Conservation (phyloP, 2,329 filamentous ascomycete genomes). For the Fusarium oligoseptatum region DNA sequence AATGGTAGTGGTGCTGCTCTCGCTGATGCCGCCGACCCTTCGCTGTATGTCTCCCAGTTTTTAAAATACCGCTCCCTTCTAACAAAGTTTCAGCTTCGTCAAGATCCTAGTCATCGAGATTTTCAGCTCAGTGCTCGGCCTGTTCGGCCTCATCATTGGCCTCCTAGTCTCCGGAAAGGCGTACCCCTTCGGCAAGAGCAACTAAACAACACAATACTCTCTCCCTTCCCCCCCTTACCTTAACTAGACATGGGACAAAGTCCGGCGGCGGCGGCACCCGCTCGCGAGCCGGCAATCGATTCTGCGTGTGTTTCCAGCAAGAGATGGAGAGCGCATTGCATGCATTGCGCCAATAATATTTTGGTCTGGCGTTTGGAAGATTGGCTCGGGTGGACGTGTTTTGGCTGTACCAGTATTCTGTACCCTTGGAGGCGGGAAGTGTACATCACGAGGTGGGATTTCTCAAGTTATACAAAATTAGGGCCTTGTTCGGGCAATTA, state of each 20-base stretch:
- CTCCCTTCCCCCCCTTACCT: background rate
- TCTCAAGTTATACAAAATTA: constrained; percentile 45
- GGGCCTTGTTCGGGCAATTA: constrained; percentile 26
- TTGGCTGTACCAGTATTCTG: constrained; percentile 49
- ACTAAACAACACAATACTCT: constrained; percentile 22
- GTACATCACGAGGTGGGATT: constrained; percentile 51
- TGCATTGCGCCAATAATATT: constrained; percentile 55
- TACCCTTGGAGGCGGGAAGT: constrained; percentile 46
- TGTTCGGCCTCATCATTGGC: constrained; percentile 96
- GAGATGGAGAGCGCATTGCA: constrained; percentile 43
- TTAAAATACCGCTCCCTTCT: constrained; percentile 27
- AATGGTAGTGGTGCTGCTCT: constrained; percentile 97
- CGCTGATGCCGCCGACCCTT: constrained; percentile 93
- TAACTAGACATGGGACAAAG: constrained; percentile 34
- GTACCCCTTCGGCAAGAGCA: constrained; percentile 71
- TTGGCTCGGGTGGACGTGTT: constrained; percentile 50
- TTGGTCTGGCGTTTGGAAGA: constrained; percentile 59
- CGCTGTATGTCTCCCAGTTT: constrained; percentile 73
- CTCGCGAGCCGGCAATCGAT: constrained; percentile 31
- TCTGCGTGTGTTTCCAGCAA: constrained; percentile 41
- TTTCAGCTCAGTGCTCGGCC: constrained; percentile 95
- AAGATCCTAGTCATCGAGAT: constrained; percentile 99
- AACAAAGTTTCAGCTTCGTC: constrained; percentile 78
- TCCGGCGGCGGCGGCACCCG: constrained; percentile 9
- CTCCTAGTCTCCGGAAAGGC: constrained; percentile 90